Evolutionary conservation across 2,329 filamentous ascomycete species (phyloP).

Genomic region (Curvularia lunata): DNA sequence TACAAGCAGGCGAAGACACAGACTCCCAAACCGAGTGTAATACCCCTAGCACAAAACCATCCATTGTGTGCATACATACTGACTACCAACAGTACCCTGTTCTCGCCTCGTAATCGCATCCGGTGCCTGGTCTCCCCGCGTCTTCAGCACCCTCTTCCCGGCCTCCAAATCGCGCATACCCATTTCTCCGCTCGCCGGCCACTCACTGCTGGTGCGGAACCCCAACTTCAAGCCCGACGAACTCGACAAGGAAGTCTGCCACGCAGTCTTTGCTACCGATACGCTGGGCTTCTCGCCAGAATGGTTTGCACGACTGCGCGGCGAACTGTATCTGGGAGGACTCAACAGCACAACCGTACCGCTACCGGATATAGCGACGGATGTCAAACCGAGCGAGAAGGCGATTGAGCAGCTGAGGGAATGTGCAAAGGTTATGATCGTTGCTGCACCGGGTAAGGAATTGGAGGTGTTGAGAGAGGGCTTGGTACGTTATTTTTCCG

Average conservation of each 20-base stretch:
- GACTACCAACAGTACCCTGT: conserved; percentile 60
- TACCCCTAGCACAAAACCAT: not conserved
- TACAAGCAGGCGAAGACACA: conserved; percentile 12
- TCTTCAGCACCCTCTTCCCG: conserved; percentile 71
- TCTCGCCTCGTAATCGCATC: conserved; percentile 70
- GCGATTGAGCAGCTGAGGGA: conserved; percentile 59
- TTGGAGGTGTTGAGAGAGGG: conserved; percentile 69
- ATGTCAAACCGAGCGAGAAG: conserved; percentile 55
- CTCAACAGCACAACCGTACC: conserved; percentile 68
- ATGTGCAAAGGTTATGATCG: conserved; percentile 59
- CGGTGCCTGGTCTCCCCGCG: conserved; percentile 72
- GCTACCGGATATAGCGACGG: conserved; percentile 64
- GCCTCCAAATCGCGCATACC: conserved; percentile 60
- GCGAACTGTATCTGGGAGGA: conserved; percentile 75
- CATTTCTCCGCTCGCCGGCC: conserved; percentile 69
- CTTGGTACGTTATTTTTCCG: conserved; percentile 48
- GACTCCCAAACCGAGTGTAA: conserved; percentile 18
- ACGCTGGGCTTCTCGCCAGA: conserved; percentile 69
- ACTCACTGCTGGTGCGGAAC: conserved; percentile 71
- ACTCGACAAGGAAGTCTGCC: conserved; percentile 59
- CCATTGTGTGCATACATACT: conserved; percentile 10
- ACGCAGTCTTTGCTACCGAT: conserved; percentile 72
- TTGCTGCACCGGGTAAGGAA: conserved; percentile 55
- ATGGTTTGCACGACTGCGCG: conserved; percentile 70
- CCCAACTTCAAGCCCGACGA: conserved; percentile 58